These are phyloP conservation scores for Eucalyptus cloeziana DNA, from an alignment of 345 rosid genomes.

Conservation along the genomic window DNA sequence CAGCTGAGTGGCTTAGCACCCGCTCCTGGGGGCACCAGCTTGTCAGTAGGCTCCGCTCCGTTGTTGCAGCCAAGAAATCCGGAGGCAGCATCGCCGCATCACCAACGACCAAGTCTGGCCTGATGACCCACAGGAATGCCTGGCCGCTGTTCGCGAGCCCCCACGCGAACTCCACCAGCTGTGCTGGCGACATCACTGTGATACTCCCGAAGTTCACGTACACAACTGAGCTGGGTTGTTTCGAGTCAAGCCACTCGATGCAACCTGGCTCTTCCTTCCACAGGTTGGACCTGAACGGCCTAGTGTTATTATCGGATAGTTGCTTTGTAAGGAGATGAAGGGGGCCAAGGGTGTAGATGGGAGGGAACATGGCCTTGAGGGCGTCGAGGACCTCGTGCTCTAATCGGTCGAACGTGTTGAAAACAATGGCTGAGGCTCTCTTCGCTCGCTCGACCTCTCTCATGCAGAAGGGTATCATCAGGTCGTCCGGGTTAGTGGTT, in stretches of 20 bases:
- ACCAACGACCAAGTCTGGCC: conserved; percentile 43
- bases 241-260: conserved; percentile 34
- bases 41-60: conserved; percentile 13
- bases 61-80: conserved; percentile 17
- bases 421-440: conserved; percentile 28
- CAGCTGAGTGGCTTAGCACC: conserved; percentile 31
- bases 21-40: conserved; percentile 51
- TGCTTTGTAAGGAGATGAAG: conserved; percentile 18
- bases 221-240: conserved; percentile 28
- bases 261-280: conserved; percentile 48
- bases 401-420: conserved; percentile 39
- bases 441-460: conserved; percentile 9
- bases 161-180: conserved; percentile 49
- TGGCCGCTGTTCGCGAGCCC: conserved; percentile 46
- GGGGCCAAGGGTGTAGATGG: conserved; percentile 36
- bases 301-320: neutral
- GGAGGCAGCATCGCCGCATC: conserved; percentile 22
- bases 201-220: conserved; percentile 60
- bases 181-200: conserved; percentile 26
- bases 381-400: conserved; percentile 17
- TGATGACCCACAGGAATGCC: conserved; percentile 38
- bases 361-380: conserved; percentile 19
- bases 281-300: conserved; percentile 14
- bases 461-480: neutral
- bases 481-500: conserved; percentile 13